These are phyloP conservation scores for Porogramme epimiltina DNA, from an alignment of 1,284 basidiomycete genomes.

Conservation along the genomic window DNA sequence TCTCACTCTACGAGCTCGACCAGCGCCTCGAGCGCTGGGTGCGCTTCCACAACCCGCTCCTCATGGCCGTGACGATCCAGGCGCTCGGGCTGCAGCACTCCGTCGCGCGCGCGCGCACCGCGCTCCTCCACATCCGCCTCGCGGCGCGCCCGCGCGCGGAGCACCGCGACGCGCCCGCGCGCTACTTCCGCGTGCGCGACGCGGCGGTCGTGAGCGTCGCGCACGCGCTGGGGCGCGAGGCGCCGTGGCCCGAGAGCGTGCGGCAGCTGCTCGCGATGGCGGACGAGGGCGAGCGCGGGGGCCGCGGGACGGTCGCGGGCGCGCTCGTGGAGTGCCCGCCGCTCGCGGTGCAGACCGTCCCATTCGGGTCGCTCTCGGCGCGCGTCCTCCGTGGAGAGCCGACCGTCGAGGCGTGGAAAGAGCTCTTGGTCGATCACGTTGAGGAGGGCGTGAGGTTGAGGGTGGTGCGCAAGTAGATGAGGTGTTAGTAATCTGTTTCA, in stretches of 20 bases:
- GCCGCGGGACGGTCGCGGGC: slow-evolving; percentile 21
- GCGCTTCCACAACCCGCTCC: slow-evolving; percentile 26
- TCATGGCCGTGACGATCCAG: slow-evolving; percentile 29
- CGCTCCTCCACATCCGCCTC: slow-evolving; percentile 26
- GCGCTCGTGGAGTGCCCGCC: slow-evolving; percentile 28
- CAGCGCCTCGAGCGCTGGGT: slow-evolving; percentile 33
- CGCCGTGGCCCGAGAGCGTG: slow-evolving; percentile 29
- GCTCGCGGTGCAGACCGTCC: slow-evolving; percentile 30
- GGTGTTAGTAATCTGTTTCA: too few relatives aligned
- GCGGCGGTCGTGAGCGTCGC: slow-evolving; percentile 21
- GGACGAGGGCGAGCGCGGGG: slow-evolving; percentile 22
- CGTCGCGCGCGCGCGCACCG: slow-evolving; percentile 24
- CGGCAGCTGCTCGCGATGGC: slow-evolving; percentile 23
- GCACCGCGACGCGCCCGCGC: slow-evolving; percentile 21
- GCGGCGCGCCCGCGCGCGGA: slow-evolving; percentile 18
- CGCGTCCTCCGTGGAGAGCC: slow-evolving; percentile 3
- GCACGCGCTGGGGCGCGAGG: slow-evolving; percentile 16
- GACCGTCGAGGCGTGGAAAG: slow-evolving; percentile 24
- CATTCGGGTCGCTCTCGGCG: slow-evolving; percentile 27
- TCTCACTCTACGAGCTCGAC: slow-evolving; percentile 30
- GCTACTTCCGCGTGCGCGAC: slow-evolving; percentile 27
- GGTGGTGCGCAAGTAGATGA: not conserved
- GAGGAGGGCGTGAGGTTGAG: slow-evolving; percentile 20
- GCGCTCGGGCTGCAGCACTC: slow-evolving; percentile 24
- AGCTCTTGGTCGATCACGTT: slow-evolving; percentile 19